A percentile compares a stretch with the other conserved stretches of the same genome.
Evolutionary conservation across 768 basidiomycete species (phyloP).

Genomic region (Psilocybe azurescens): DNA sequence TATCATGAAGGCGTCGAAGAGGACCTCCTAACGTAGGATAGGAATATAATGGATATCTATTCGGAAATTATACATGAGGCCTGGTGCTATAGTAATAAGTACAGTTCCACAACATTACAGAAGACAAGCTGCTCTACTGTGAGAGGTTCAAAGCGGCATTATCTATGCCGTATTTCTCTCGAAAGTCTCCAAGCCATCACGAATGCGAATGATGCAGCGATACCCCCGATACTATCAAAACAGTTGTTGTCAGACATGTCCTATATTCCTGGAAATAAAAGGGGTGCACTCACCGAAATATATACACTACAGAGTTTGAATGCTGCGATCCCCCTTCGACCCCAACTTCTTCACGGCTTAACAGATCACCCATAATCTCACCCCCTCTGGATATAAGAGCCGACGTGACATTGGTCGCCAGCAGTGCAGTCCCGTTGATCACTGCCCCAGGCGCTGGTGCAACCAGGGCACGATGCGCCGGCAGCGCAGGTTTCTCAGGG

Average conservation of each 20-base stretch:
- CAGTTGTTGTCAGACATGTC: background rate
- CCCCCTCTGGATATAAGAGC: conserved; percentile 16
- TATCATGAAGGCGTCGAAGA: no score
- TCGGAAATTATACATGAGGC: no score
- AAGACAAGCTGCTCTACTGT: no score
- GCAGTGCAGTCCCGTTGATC: conserved; percentile 22
- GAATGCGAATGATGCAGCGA: conserved; percentile 34
- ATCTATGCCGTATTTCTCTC: conserved; percentile 30
- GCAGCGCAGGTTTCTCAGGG: conserved; percentile 52
- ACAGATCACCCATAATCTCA: background rate
- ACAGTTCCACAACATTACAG: no score
- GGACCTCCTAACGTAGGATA: no score
- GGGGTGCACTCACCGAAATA: conserved; percentile 68
- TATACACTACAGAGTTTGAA: conserved; percentile 78
- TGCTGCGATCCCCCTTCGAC: conserved; percentile 27
- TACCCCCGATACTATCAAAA: conserved; percentile 27
- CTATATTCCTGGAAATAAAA: background rate
- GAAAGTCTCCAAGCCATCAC: conserved; percentile 35
- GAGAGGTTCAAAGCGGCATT: background rate
- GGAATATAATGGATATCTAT: no score
- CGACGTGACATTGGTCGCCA: conserved; percentile 16
- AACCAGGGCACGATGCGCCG: conserved; percentile 35
- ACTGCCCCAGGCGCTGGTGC: conserved; percentile 27
- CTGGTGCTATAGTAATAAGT: no score
- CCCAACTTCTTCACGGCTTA: conserved; percentile 13